A percentile compares a stretch with the other conserved stretches of the same genome.
phyloP scores from a whole-genome alignment of 768 basidiomycete genomes.

The Strobilomyces confusus region DNA sequence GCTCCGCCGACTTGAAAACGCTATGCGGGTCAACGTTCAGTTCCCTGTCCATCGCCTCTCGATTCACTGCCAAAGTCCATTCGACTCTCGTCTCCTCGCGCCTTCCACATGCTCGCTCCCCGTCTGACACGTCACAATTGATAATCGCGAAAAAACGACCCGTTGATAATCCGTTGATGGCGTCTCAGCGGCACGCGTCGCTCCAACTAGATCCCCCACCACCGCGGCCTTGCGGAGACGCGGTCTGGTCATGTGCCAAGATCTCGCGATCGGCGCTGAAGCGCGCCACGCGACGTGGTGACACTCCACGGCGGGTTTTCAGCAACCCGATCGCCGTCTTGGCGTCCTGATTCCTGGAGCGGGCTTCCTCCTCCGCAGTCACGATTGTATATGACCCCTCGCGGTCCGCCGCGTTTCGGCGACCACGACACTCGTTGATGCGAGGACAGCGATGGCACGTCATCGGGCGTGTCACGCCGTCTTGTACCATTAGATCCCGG shows the following conservation, averaged over 20 bases:
- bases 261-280: slow-evolving; percentile 26
- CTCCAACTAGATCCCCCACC: slow-evolving; percentile 2
- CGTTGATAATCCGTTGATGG: slow-evolving; percentile 6
- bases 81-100: slow-evolving; percentile 3
- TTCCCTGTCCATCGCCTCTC: slow-evolving; percentile 20
- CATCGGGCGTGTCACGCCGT: neutral
- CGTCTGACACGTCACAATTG: slow-evolving; percentile 7
- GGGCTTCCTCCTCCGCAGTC: neutral
- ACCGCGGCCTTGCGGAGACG: slow-evolving; percentile 7
- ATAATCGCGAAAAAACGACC: slow-evolving; percentile 3
- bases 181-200: slow-evolving; percentile 9
- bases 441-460: neutral
- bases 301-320: slow-evolving; percentile 19
- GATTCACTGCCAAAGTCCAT: slow-evolving; percentile 9
- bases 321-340: slow-evolving; percentile 16
- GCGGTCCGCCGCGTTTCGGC: neutral
- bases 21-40: slow-evolving; percentile 17
- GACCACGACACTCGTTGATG: slow-evolving; percentile 11
- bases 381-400: slow-evolving; percentile 11
- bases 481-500: slow-evolving; percentile 17
- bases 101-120: slow-evolving; percentile 1
- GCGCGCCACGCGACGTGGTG: slow-evolving; percentile 25
- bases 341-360: slow-evolving; percentile 4
- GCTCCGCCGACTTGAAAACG: no score
- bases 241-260: slow-evolving; percentile 32